Evolutionary conservation across 129 eudicot genomes (phyloP).

Genomic region (Logfia minima): DNA sequence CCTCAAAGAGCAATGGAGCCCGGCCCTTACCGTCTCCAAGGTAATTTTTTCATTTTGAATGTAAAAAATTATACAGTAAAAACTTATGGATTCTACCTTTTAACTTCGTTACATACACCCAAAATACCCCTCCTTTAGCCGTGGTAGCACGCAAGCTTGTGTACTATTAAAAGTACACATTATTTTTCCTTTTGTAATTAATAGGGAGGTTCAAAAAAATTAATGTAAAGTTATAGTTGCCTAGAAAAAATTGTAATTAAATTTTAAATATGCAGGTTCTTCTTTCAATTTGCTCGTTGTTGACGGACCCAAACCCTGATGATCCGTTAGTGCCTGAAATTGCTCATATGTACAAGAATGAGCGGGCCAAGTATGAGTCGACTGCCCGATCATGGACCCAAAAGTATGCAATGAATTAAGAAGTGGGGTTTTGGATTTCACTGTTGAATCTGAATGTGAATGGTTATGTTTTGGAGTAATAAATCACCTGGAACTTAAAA

Average conservation of each 20-base stretch:
- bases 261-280: neutral
- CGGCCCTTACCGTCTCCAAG: constrained; percentile 3
- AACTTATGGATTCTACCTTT: too few species aligned
- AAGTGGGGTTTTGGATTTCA: neutral
- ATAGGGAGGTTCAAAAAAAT: too few species aligned
- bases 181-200: too few species aligned
- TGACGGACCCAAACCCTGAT: constrained; percentile 2
- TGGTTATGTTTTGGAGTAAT: neutral
- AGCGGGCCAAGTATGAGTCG: neutral
- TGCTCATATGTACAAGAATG: neutral
- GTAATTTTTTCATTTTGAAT: neutral
- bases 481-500: neutral
- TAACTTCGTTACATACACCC: too few species aligned
- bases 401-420: neutral
- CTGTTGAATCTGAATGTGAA: neutral
- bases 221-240: too few species aligned
- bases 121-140: too few species aligned
- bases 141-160: too few species aligned
- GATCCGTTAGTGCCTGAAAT: neutral
- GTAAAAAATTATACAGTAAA: too few species aligned
- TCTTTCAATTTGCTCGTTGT: neutral
- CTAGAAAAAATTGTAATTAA: neutral
- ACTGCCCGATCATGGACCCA: neutral
- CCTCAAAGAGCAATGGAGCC: constrained; percentile 10
- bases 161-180: too few species aligned